phyloP scores from a whole-genome alignment of 2,329 filamentous ascomycete species.

The Celoporthe dispersa region DNA sequence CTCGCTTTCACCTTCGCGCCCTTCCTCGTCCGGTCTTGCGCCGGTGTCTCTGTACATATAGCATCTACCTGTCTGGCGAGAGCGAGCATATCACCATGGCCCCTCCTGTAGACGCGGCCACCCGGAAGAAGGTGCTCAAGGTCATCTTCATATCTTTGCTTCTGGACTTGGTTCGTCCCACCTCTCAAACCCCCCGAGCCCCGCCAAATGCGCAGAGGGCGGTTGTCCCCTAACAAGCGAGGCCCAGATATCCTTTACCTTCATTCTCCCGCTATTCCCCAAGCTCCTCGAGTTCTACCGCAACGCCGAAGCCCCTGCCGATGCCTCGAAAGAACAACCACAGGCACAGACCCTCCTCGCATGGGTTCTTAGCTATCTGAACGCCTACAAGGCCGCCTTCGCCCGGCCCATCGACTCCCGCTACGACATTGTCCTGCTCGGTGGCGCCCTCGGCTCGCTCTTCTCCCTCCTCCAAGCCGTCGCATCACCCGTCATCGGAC shows the following conservation, averaged over 20 bases:
- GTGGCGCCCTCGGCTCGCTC: slow-evolving; percentile 88
- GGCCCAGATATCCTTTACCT: slow-evolving; percentile 90
- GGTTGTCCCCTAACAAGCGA: slow-evolving; percentile 25
- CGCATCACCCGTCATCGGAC: slow-evolving; percentile 89
- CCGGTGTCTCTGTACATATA: neutral
- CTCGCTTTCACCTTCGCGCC: neutral
- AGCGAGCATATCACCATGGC: slow-evolving; percentile 41
- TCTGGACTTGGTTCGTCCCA: slow-evolving; percentile 75
- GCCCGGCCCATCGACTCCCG: slow-evolving; percentile 90
- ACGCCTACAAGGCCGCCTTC: slow-evolving; percentile 94
- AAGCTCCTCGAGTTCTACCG: slow-evolving; percentile 96
- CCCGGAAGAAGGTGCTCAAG: slow-evolving; percentile 79
- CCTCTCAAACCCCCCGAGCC: neutral
- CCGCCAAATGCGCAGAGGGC: neutral
- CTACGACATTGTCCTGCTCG: slow-evolving; percentile 95
- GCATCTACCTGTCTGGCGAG: neutral
- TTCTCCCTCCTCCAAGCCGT: slow-evolving; percentile 91
- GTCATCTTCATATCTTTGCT: slow-evolving; percentile 90
- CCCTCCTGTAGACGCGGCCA: slow-evolving; percentile 51
- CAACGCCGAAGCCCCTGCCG: slow-evolving; percentile 70
- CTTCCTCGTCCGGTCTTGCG: neutral
- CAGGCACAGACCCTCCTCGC: slow-evolving; percentile 73
- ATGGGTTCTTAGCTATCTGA: slow-evolving; percentile 79
- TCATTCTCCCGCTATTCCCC: slow-evolving; percentile 95
- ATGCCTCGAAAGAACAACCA: slow-evolving; percentile 45